Conservation (phyloP, 2,329 filamentous ascomycete species). For the Aspergillus pseudonomiae region DNA sequence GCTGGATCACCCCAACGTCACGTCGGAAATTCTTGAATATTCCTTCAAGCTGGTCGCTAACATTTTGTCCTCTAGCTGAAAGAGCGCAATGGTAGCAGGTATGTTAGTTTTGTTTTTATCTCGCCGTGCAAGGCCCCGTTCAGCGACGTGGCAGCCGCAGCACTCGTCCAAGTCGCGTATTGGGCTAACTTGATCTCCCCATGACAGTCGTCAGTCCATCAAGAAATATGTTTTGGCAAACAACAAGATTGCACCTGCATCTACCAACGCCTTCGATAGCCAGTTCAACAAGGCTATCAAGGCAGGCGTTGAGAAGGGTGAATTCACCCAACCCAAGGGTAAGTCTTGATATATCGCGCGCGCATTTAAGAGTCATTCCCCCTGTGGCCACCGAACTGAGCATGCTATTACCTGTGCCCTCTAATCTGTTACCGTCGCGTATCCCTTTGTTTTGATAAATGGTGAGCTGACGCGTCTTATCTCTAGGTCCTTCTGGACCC, state of each 20-base stretch:
- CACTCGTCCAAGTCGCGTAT: constrained; percentile 20
- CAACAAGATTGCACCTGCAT: constrained; percentile 64
- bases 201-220: constrained; percentile 66
- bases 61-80: constrained; percentile 61
- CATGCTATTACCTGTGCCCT: neutral
- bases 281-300: constrained; percentile 87
- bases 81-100: constrained; percentile 72
- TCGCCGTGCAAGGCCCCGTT: constrained; percentile 13
- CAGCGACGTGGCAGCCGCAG: constrained; percentile 23
- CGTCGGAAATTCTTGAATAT: constrained; percentile 25
- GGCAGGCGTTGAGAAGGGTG: constrained; percentile 80
- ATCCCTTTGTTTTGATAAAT: constrained; percentile 10
- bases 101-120: constrained; percentile 43
- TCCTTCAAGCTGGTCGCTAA: constrained; percentile 48
- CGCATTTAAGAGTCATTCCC: neutral
- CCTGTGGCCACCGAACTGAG: neutral
- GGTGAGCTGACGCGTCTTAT: constrained; percentile 32
- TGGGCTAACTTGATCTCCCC: constrained; percentile 35
- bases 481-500: constrained; percentile 75
- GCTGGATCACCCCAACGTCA: constrained; percentile 28
- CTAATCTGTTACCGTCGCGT: neutral
- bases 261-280: constrained; percentile 63
- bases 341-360: constrained; percentile 40
- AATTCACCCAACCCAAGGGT: constrained; percentile 92
- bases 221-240: constrained; percentile 76